Base-by-base conservation (phyloP, 1,284 basidiomycete species). In the Apiotrichum veenhuisii region DNA sequence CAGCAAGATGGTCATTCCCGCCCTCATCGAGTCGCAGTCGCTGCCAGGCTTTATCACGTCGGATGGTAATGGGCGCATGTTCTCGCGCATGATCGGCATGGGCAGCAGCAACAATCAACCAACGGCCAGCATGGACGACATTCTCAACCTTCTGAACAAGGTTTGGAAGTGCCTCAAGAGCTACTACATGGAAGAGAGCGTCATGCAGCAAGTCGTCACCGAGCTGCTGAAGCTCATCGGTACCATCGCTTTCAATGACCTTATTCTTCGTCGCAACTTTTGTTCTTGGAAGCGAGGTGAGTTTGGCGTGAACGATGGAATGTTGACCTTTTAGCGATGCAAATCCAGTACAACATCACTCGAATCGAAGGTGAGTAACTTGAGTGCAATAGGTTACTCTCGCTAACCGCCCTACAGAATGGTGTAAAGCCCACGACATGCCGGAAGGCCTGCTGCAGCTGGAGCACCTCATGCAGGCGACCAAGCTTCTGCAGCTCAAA, bases 391-490 rank as follows among this genome's bases (percentile, higher is more conserved):
- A 26, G 36, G 8, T 79, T 75, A 75, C 77, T 74, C 7, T 20
- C 14, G 36, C 50, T 58, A 12, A 52, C 49, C 12, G 0, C 14
- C 17, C 4, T 48, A 3, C 51, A 74, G 79, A 83, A 79, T 77
- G 92, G 91, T 93, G 91, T 81, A 95, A 94, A 79, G 91, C 91
- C 20, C 91, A 94, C 70, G 94, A 97, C 75, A 97, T 99, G 92
- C 96, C 96, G 1, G 96, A 99, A 74, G 96, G 96, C 22, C 92
- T 92, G 15, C 82, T 99, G 37, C 96, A 98, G 75, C 82, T 98
- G 51, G 96, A 98, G 79, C 95, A 98, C 76, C 84, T 99, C 77
- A 96, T 98, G 91, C 96, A 99, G 79, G 95, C 96, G 42, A 98
- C 96, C 68, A 99, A 99, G 79, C 80, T 99, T 56, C 80, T 99